Conservation (phyloP, 2,329 filamentous ascomycete genomes). For the Coleophoma crateriformis region DNA sequence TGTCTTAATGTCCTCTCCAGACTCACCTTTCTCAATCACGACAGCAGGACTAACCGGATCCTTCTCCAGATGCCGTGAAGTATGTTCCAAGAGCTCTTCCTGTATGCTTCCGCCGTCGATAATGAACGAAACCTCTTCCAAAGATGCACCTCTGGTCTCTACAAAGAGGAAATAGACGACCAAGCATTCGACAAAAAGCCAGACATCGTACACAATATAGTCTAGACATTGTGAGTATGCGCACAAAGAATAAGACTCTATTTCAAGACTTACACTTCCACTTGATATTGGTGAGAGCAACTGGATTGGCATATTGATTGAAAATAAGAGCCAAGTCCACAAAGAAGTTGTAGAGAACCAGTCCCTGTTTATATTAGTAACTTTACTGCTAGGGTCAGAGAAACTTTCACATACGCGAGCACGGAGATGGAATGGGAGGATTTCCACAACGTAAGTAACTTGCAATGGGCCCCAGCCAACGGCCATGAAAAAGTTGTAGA, state of each 20-base stretch:
- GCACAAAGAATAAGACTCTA: no score
- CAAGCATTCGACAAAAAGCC: constrained; percentile 22
- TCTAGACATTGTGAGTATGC: constrained; percentile 1
- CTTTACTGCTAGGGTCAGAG: no score
- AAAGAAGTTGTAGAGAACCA: constrained; percentile 22
- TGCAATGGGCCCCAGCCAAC: not conserved
- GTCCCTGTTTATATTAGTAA: constrained; percentile 10
- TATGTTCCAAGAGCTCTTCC: no score
- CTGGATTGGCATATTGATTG: constrained; percentile 36
- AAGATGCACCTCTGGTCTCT: constrained; percentile 4
- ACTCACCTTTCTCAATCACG: no score
- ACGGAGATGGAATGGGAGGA: not conserved
- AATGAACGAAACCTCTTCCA: constrained; percentile 4
- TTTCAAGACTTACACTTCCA: constrained; percentile 24
- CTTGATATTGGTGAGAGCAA: constrained; percentile 26
- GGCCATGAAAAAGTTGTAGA: not conserved
- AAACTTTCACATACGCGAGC: not conserved
- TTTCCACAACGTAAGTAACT: not conserved
- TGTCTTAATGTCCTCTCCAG: no score
- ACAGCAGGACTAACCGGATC: no score
- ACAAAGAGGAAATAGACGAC: constrained; percentile 29
- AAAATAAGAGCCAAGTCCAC: constrained; percentile 23
- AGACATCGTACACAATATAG: constrained; percentile 30
- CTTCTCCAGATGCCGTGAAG: no score
- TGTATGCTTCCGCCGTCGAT: not conserved